phyloP scores from a whole-genome alignment of 768 basidiomycete species.

The Favolaschia claudopus region DNA sequence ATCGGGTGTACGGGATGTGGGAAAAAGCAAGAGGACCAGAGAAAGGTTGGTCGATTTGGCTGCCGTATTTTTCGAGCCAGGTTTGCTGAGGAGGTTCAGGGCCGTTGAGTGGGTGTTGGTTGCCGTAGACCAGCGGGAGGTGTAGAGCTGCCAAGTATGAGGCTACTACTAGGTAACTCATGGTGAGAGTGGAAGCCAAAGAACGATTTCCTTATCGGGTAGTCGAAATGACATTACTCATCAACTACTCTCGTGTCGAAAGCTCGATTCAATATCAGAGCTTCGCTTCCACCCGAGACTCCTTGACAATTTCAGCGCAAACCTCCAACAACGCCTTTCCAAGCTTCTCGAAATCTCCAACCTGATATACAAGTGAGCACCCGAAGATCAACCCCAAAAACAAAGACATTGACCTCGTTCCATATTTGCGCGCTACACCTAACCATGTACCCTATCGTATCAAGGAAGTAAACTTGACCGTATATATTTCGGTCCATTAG shows the following conservation, averaged over 20 bases:
- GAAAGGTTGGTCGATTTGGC: slow-evolving; percentile 75
- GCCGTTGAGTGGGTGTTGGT: slow-evolving; percentile 19
- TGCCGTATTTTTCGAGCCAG: slow-evolving; percentile 80
- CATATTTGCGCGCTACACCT: slow-evolving; percentile 56
- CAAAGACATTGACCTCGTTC: slow-evolving; percentile 47
- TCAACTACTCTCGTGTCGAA: too few relatives aligned
- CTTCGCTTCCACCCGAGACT: slow-evolving; percentile 24
- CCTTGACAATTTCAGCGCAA: slow-evolving; percentile 41
- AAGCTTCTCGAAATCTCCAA: slow-evolving; percentile 51
- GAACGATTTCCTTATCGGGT: slow-evolving; percentile 7
- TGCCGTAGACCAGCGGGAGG: neutral
- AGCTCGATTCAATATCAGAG: slow-evolving; percentile 8
- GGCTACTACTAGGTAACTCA: slow-evolving; percentile 7
- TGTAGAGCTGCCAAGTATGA: neutral
- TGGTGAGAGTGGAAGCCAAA: slow-evolving; percentile 8
- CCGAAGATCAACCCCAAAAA: neutral
- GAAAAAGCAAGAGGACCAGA: slow-evolving; percentile 86
- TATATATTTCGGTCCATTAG: slow-evolving; percentile 45
- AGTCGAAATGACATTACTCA: too few relatives aligned
- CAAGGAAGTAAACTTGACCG: slow-evolving; percentile 44
- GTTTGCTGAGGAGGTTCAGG: slow-evolving; percentile 33
- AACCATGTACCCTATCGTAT: slow-evolving; percentile 51
- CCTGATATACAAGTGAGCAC: slow-evolving; percentile 29
- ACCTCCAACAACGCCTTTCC: slow-evolving; percentile 45
- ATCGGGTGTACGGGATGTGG: slow-evolving; percentile 77